Evolutionary conservation across 371 early-diverging fungal genomes (phyloP), one percentile per base, ranked within the genome.

Genomic region (Parasitella parasitica): DNA sequence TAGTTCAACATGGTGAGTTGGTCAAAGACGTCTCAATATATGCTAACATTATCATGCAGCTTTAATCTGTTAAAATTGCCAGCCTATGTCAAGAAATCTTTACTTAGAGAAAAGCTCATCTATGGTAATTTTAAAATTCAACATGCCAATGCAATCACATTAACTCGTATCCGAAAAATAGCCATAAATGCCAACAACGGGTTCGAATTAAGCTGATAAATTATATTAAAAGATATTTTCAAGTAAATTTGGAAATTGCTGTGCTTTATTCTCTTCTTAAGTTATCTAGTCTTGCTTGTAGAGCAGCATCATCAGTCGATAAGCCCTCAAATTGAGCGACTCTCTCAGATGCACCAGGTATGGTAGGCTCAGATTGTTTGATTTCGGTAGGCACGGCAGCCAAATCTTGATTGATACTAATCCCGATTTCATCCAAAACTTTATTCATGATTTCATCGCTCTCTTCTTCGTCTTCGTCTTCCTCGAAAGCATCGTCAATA

Each of bases 361-460:
- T 63, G 22, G 81, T 70, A n/a, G 80, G 64, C 27, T 78, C 69
- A 13, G 64, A 48, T 39, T 64, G 81, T 32, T 82, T 82, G 34
- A 83, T 73, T 4, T 82, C 76, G 12, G 73, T 78, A 52, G 89
- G 89, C 8, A 88, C 82, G 28, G 88, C 85, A 2, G 68, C 82
- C 32, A 89, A 77, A 89, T 83, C 76, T 64, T 82, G 81, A 43
- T 84, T 79, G 35, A 94, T 57, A 53, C 76, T 81, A 64, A 98
- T 93, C 38, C 96, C 96, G 73, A 97, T 96, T 72, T 98, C 97
- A 74, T 98, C 98, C 53, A 97, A 69, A 2, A 97, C 94, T 70
- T 95, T 91, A 70, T 89, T 90, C 4, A 97, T 94, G 64, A 97
- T 94, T 52, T 88, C 82, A 4, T 98, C 97, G 50, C 90, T 78